A percentile compares a stretch with the other conserved stretches of the same genome.
These are phyloP conservation scores for Pinus albicaulis DNA, from an alignment of 75 land plant species.

Conservation along the genomic window DNA sequence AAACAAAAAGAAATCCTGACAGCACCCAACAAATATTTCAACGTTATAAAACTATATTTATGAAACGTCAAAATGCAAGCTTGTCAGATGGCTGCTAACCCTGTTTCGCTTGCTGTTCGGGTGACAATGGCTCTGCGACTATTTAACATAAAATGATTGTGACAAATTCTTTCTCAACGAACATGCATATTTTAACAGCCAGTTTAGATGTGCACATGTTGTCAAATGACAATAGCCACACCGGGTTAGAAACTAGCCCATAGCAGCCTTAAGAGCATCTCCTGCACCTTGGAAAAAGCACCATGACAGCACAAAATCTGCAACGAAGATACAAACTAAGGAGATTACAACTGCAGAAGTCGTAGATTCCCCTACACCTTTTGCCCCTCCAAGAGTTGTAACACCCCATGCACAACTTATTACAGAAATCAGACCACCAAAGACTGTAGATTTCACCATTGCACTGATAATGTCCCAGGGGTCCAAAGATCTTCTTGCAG, in stretches of 20 bases:
- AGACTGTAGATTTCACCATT: constrained; percentile 82
- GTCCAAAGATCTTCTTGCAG: constrained; percentile 76
- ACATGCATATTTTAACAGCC: background rate
- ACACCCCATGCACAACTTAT: constrained; percentile 97
- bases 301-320: constrained; percentile 91
- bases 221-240: background rate
- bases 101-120: background rate
- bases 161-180: background rate
- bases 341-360: constrained; percentile 98
- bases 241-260: constrained; percentile 22
- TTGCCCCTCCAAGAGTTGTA: constrained; percentile 92
- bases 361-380: constrained; percentile 98
- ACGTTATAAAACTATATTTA: background rate
- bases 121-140: background rate
- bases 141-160: background rate
- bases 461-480: constrained; percentile 97
- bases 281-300: constrained; percentile 96
- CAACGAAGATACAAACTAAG: constrained; percentile 88
- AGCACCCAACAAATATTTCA: constrained; percentile 1
- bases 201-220: background rate
- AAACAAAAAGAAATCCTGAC: too few species aligned
- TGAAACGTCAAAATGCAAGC: background rate
- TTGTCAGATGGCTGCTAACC: background rate
- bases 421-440: constrained; percentile 82
- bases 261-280: constrained; percentile 71